Base-by-base conservation (phyloP, 176 grass and related monocot genomes). In the Phoenix roebelenii region DNA sequence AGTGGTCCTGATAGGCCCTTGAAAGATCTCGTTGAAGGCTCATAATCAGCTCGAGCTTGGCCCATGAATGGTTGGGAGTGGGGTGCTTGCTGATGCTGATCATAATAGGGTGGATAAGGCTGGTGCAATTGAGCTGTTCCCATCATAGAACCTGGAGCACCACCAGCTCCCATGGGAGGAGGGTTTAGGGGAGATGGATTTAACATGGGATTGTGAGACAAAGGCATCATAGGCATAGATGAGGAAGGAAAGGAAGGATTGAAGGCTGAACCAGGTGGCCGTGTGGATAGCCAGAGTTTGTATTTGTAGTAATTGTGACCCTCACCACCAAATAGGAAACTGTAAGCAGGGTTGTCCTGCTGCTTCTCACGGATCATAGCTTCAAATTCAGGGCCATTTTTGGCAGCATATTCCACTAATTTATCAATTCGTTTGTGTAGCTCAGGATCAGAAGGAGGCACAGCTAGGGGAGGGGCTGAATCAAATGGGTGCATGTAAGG, bases 341-440 rank as follows among this genome's bases (percentile, higher is more conserved):
- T 77, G 67, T 98, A 98, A 57, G 84, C 84, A 25, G 87, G 93
- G 56, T 92, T 98, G 65, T 92, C 87, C 59, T 88, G 87, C 69
- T 98, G 87, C 80, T 98, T 98, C 55, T 98, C 93, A 54, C 93
- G 84, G 70, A 98, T 92, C 84, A 92, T 72, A 32, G 63, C 72
- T 72, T 98, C 93, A 70, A 98, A 98, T 24, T 88, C 87, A 0
- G 81, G 87, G 24, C 93, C 93, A 52, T 92, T 88, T 72, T 98
- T 98, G 67, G 76, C 87, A 71, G 80, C 75, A 79, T 98, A 98
- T 69, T 98, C 93, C 0, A 92, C 93, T 66, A 98, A 66, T 66
- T 98, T 98, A 75, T 98, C 93, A 50, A 98, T 98, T 26, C 87
- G 84, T 60, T 98, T 98, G 52, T 98, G 93, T 19, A 98, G 87